phyloP scores from a whole-genome alignment of 257 asterid species.

The Penstemon eatonii region DNA sequence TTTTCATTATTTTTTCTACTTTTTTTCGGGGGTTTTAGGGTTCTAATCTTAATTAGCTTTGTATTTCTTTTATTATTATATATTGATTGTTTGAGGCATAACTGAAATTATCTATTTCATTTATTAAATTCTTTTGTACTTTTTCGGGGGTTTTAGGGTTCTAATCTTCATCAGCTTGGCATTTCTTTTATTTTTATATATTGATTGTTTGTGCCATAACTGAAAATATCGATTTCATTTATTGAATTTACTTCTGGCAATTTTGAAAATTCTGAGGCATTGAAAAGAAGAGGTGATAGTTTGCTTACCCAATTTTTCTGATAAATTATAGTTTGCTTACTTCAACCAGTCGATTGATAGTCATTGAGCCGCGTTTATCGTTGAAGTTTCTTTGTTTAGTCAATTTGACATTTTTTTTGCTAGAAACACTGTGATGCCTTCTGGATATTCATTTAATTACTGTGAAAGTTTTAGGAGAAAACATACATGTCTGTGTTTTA shows the following conservation, averaged over 20 bases:
- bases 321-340: neutral
- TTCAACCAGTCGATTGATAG: too few relatives aligned
- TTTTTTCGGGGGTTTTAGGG: conserved; percentile 30
- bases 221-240: too few relatives aligned
- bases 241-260: neutral
- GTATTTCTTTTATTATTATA: neutral
- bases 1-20: conserved; percentile 7
- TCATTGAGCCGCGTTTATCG: too few relatives aligned
- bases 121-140: neutral
- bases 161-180: neutral
- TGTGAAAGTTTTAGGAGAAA: too few relatives aligned
- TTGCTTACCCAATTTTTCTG: neutral
- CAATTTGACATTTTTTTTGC: too few relatives aligned
- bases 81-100: neutral
- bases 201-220: neutral
- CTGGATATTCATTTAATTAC: too few relatives aligned
- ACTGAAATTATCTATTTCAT: neutral
- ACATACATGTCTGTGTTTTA: neutral
- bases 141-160: conserved; percentile 29
- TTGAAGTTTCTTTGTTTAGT: too few relatives aligned
- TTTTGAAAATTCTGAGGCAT: neutral
- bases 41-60: neutral
- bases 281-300: neutral
- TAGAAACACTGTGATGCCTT: too few relatives aligned
- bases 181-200: too few relatives aligned